These are phyloP conservation scores for Phaeosphaeria sp. DNA, from an alignment of 2,329 filamentous ascomycete genomes.

Conservation along the genomic window DNA sequence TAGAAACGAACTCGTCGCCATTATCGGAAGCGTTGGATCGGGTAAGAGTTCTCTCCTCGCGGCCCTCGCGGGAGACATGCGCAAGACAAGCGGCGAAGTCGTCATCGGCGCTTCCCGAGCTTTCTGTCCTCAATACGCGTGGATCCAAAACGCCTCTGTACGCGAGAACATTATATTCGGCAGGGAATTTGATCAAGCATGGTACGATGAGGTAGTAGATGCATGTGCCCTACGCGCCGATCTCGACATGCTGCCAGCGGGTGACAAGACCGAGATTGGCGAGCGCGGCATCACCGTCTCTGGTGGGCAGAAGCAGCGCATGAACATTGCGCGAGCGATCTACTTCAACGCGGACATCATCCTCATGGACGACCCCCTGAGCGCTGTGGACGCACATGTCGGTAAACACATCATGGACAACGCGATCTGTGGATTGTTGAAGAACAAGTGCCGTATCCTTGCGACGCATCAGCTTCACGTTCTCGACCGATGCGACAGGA, in stretches of 20 bases:
- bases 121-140: slow-evolving; percentile 95
- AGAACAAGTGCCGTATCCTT: slow-evolving; percentile 87
- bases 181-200: slow-evolving; percentile 71
- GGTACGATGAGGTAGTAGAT: slow-evolving; percentile 85
- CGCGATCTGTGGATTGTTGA: slow-evolving; percentile 86
- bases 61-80: slow-evolving; percentile 92
- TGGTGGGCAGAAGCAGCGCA: slow-evolving; percentile 90
- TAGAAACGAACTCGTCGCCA: slow-evolving; percentile 78
- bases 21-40: slow-evolving; percentile 88
- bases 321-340: slow-evolving; percentile 87
- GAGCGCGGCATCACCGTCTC: slow-evolving; percentile 95
- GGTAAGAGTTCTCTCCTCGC: slow-evolving; percentile 91
- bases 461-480: slow-evolving; percentile 97
- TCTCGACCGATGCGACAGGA: slow-evolving; percentile 85
- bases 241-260: slow-evolving; percentile 89
- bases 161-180: slow-evolving; percentile 92
- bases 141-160: slow-evolving; percentile 93
- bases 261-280: slow-evolving; percentile 90
- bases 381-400: slow-evolving; percentile 65
- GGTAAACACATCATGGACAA: slow-evolving; percentile 84
- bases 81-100: slow-evolving; percentile 76
- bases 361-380: slow-evolving; percentile 70
- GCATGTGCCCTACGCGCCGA: slow-evolving; percentile 87
- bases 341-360: slow-evolving; percentile 70
- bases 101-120: slow-evolving; percentile 80